Percentiles rank a stretch among this genome's conserved stretches.
phyloP scores from a whole-genome alignment of 2,329 filamentous ascomycete species.

The Clonostachys byssicola region DNA sequence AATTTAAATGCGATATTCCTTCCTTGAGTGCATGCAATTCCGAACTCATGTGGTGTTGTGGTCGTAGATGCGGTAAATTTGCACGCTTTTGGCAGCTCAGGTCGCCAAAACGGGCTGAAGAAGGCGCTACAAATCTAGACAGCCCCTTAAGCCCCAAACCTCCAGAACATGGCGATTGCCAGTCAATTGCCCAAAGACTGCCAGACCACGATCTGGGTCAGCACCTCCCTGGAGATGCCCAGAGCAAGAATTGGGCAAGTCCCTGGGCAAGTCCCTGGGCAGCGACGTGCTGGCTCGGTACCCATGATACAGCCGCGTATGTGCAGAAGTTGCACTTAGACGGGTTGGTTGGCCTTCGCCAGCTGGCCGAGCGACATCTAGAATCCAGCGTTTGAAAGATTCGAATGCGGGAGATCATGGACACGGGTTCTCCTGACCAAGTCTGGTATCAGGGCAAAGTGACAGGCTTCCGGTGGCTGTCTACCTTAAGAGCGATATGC shows the following conservation, averaged over 20 bases:
- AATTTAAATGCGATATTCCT: too few species aligned
- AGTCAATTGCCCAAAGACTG: slow-evolving; percentile 13
- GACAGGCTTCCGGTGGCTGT: neutral
- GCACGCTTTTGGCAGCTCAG: too few species aligned
- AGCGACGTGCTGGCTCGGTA: slow-evolving; percentile 18
- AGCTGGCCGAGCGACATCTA: slow-evolving; percentile 4
- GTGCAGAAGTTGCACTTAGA: slow-evolving; percentile 17
- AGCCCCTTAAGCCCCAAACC: too few species aligned
- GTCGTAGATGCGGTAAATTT: too few species aligned
- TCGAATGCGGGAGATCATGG: slow-evolving; percentile 4
- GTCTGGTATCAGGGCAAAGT: slow-evolving; percentile 6
- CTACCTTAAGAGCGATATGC: neutral
- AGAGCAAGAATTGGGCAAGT: slow-evolving; percentile 17
- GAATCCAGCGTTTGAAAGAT: slow-evolving; percentile 2
- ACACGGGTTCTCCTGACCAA: slow-evolving; percentile 1
- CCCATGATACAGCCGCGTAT: slow-evolving; percentile 1
- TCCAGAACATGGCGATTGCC: slow-evolving; percentile 21
- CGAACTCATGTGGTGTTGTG: too few species aligned
- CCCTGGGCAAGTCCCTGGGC: slow-evolving; percentile 26
- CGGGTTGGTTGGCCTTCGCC: slow-evolving; percentile 2
- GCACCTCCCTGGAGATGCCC: slow-evolving; percentile 19
- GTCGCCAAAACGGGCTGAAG: too few species aligned
- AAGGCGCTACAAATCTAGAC: too few species aligned
- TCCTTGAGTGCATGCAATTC: too few species aligned
- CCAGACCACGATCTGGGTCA: slow-evolving; percentile 23